Evolutionary conservation across 2,329 filamentous ascomycete species (phyloP), one percentile per base, ranked within the genome.

Genomic region (Fusarium marasasianum): DNA sequence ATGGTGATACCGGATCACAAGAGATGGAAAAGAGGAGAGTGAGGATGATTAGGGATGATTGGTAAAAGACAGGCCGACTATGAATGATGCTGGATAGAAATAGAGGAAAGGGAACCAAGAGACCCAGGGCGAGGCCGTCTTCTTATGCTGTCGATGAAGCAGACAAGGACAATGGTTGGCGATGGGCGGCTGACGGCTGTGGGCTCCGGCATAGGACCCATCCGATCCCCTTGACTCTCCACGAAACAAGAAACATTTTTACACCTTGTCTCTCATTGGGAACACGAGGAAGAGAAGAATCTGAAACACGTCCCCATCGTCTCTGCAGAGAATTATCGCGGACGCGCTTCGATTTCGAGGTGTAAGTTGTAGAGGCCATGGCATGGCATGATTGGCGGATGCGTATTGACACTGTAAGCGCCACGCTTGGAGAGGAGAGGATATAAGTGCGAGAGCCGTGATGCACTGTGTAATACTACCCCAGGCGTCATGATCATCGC

Each of bases 81-180:
- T 72, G 73, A 72, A 66, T 33, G 35, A 41, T 55, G 20, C 51
- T 41, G 51, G 51, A 41, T 31, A 31, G 50, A 45, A 70, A 26
- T 37, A 37, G 50, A 26, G n/a, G n/a, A 53, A 58, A 55, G 45
- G 40, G 61, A 29, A 47, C 38, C 45, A 74, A 74, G 64, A 69
- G 76, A 76, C 76, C 76, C 72, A 77, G 76, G 76, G 73, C 51
- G 76, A 78, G 76, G 76, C 76, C 76, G 69, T 76, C 76, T 78
- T 78, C 76, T 78, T 78, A 78, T 78, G 74, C 65, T 76, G 63
- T 64, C 33, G 61, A 65, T 57, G 65, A 53, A 61, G 45, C 63
- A 65, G 38, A 47, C 10, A 29, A 38, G 37, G 41, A 37, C 31
- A 77, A 69, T 74, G 76, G 75, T 77, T 78, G 76, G 74, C 63